These are phyloP conservation scores for Trematosphaeria pertusa DNA, from an alignment of 2,329 filamentous ascomycete species.

Conservation along the genomic window DNA sequence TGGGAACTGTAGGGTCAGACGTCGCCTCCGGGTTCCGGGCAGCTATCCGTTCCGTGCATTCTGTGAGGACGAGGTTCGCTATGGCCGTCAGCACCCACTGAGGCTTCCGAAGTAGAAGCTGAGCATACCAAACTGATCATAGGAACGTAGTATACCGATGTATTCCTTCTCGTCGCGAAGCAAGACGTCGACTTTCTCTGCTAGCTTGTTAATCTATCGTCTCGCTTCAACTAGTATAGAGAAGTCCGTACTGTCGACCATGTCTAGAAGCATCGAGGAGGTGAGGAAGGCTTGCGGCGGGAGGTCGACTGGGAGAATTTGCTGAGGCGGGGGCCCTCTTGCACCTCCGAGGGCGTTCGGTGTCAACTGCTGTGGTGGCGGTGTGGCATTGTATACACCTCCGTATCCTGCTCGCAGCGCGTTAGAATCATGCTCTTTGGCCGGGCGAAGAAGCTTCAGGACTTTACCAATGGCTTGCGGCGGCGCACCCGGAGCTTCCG, in stretches of 20 bases:
- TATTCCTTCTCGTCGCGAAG: slow-evolving; percentile 93
- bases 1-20: slow-evolving; percentile 30
- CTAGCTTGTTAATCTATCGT: slow-evolving; percentile 23
- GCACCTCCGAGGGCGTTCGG: slow-evolving; percentile 40
- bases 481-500: slow-evolving; percentile 32
- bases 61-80: slow-evolving; percentile 96
- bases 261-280: slow-evolving; percentile 89
- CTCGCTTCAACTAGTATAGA: not conserved
- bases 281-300: slow-evolving; percentile 99
- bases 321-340: slow-evolving; percentile 28
- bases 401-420: slow-evolving; percentile 35
- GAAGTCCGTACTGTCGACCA: slow-evolving; percentile 81
- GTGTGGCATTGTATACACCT: slow-evolving; percentile 47
- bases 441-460: slow-evolving; percentile 3
- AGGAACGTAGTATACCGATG: slow-evolving; percentile 89
- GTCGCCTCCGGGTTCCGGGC: slow-evolving; percentile 57
- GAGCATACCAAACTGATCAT: slow-evolving; percentile 91
- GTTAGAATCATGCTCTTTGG: slow-evolving; percentile 21
- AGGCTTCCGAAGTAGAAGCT: not conserved
- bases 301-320: slow-evolving; percentile 52
- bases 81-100: slow-evolving; percentile 18
- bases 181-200: slow-evolving; percentile 93
- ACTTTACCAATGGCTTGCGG: slow-evolving; percentile 35
- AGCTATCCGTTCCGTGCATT: slow-evolving; percentile 89
- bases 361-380: slow-evolving; percentile 59